Conservation (phyloP, 169 alveolate species). For the Plasmodium ovale region DNA sequence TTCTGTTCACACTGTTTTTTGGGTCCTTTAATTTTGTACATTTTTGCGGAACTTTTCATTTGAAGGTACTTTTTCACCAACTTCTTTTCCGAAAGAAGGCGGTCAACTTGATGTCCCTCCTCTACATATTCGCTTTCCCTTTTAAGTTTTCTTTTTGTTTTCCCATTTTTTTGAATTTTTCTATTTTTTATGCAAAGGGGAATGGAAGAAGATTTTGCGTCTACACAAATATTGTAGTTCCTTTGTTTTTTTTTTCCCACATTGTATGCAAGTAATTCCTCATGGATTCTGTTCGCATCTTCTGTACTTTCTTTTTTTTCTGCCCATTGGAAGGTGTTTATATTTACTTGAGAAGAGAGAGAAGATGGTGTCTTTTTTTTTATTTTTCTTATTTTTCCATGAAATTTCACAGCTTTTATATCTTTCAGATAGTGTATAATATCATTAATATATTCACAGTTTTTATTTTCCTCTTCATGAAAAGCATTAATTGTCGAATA, state of each 20-base stretch:
- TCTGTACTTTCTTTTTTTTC: background rate
- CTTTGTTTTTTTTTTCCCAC: background rate
- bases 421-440: slow-evolving; percentile 6
- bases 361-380: too few species aligned
- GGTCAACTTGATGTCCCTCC: background rate
- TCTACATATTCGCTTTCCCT: background rate
- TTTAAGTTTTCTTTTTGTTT: background rate
- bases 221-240: background rate
- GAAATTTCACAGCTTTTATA: slow-evolving; percentile 16
- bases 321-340: too few species aligned
- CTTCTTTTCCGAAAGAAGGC: background rate
- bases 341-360: too few species aligned
- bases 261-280: too few species aligned
- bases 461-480: background rate
- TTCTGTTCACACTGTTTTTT: too few species aligned
- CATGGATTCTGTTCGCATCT: too few species aligned
- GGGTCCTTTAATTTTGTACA: too few species aligned
- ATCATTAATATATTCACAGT: slow-evolving; percentile 6
- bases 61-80: background rate
- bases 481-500: background rate
- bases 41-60: background rate
- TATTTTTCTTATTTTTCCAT: slow-evolving; percentile 12
- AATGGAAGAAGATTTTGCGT: too few species aligned
- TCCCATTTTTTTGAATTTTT: slow-evolving; percentile 18
- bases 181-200: slow-evolving; percentile 2